Evolutionary conservation across 2,329 filamentous ascomycete species (phyloP), one percentile per base, ranked within the genome.

Genomic region (Fusarium falciforme): DNA sequence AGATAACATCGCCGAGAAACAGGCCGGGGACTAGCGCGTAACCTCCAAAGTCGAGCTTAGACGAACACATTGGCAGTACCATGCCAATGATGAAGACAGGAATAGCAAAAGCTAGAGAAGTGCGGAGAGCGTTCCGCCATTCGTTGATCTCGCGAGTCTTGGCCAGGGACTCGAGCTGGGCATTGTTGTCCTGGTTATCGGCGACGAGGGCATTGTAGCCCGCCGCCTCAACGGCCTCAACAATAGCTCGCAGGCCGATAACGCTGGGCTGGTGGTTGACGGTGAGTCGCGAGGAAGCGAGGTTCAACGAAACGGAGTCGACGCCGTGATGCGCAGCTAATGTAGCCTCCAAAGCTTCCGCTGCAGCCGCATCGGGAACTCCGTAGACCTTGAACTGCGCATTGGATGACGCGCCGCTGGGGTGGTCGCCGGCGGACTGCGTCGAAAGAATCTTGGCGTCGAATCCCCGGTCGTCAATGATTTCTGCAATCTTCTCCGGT

Each of bases 111-210:
- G 88, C 87, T 4, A 94, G 79, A 0, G 95, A 98, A 9, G 93
- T 88, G 71, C 89, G 87, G 83, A 98, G 97, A 0, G 95, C 94
- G 33, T 87, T 89, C 71, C 90, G 91, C 96, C 96, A 99, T 82
- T 98, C 95, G 73, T 93, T 93, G 71, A 99, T 98, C 82, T 99
- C 96, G 76, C 94, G 94, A 0, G 96, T 98, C 84, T 99, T 99
- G 10, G 96, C 93, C 3, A 99, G 88, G 1, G 96, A 98, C 82
- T 98, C 95, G 3, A 99, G 89, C 81, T 99, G 96, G 1, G 96
- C 96, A 79, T 97, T 97, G 82, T 97, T 98, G 84, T 99, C 96
- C 78, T 98, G 94, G 62, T 92, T 93, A 75, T 98, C 96, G 1
- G 95, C 92, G 12, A 98, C 89, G 3, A 99, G 86, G 2, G 96